Percentiles rank a stretch among this genome's conserved stretches.
These are phyloP conservation scores for Tremella yokohamensis DNA, from an alignment of 768 basidiomycete species.

Conservation along the genomic window DNA sequence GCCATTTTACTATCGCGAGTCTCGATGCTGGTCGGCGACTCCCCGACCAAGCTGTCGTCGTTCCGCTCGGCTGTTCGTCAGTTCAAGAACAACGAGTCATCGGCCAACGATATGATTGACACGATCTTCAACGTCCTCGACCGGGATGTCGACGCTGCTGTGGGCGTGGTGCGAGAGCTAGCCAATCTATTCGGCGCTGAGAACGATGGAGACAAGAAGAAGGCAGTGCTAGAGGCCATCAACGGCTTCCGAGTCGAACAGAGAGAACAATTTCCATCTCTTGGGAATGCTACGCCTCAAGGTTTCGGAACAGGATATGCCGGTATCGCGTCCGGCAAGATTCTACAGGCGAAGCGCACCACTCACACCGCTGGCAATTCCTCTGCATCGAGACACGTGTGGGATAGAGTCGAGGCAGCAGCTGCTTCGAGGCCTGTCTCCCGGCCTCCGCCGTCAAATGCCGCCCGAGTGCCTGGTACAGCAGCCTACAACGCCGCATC, in stretches of 20 bases:
- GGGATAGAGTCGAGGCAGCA: slow-evolving; percentile 82
- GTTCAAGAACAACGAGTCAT: slow-evolving; percentile 71
- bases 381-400: slow-evolving; percentile 62
- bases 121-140: slow-evolving; percentile 80
- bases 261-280: slow-evolving; percentile 78
- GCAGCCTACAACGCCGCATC: slow-evolving; percentile 14
- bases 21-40: slow-evolving; percentile 47
- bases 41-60: slow-evolving; percentile 50
- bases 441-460: slow-evolving; percentile 26
- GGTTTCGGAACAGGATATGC: slow-evolving; percentile 61
- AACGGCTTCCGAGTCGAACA: slow-evolving; percentile 75
- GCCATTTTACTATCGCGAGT: slow-evolving; percentile 65
- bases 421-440: slow-evolving; percentile 54
- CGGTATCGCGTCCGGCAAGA: slow-evolving; percentile 73
- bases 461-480: slow-evolving; percentile 32
- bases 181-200: slow-evolving; percentile 69
- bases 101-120: slow-evolving; percentile 77
- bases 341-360: slow-evolving; percentile 76
- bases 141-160: slow-evolving; percentile 66
- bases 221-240: slow-evolving; percentile 70
- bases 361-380: slow-evolving; percentile 59
- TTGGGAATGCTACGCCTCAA: slow-evolving; percentile 47
- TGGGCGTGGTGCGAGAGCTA: slow-evolving; percentile 54
- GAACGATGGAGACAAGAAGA: slow-evolving; percentile 67
- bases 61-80: slow-evolving; percentile 71